Evolutionary conservation across 805 yeast genomes (phyloP).

Genomic region (Brettanomyces nanus): DNA sequence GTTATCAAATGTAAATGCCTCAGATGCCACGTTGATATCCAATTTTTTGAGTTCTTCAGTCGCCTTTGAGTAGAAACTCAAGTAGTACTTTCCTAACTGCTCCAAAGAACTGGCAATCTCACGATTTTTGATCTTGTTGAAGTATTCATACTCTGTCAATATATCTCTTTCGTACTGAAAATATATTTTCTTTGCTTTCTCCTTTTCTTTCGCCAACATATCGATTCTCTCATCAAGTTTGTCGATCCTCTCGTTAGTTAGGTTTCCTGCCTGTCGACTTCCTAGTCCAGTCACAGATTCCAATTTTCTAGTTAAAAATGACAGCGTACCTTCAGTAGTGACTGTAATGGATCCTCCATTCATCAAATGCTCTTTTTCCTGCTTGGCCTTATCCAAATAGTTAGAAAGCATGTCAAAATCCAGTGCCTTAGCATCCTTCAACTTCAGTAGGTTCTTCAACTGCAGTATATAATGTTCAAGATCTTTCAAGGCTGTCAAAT

Average conservation of each 20-base stretch:
- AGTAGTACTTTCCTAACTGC: constrained; percentile 68
- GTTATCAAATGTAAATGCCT: constrained; percentile 8
- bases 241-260: constrained; percentile 36
- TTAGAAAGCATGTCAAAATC: constrained; percentile 84
- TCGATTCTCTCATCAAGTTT: constrained; percentile 32
- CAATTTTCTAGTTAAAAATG: constrained; percentile 36
- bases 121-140: constrained; percentile 70
- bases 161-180: constrained; percentile 38
- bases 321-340: constrained; percentile 28
- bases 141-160: constrained; percentile 47
- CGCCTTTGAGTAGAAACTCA: constrained; percentile 60
- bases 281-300: constrained; percentile 34
- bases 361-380: constrained; percentile 41
- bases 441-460: constrained; percentile 60
- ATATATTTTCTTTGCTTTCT: constrained; percentile 35
- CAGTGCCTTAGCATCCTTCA: constrained; percentile 84
- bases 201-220: constrained; percentile 38
- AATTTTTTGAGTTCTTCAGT: constrained; percentile 60
- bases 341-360: constrained; percentile 29
- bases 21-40: constrained; percentile 4
- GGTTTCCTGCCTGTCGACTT: constrained; percentile 28
- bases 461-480: constrained; percentile 72
- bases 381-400: constrained; percentile 62
- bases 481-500: constrained; percentile 75
- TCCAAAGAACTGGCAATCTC: constrained; percentile 69